These are phyloP conservation scores for Dimocarpus longan DNA, from an alignment of 345 rosid species.

Conservation along the genomic window DNA sequence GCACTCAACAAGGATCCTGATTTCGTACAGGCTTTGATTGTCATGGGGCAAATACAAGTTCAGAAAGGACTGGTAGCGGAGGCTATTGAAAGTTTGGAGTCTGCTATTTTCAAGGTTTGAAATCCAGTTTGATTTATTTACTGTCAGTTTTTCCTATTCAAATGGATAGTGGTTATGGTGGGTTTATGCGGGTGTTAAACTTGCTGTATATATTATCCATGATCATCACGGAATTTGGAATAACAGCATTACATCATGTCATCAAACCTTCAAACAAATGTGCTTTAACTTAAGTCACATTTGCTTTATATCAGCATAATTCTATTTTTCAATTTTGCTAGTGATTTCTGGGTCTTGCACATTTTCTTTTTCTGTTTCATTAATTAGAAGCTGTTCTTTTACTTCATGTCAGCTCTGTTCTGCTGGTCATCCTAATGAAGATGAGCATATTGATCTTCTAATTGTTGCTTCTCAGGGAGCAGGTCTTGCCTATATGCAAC, in stretches of 20 bases:
- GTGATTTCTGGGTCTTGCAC: conserved; percentile 14
- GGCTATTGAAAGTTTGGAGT: conserved; percentile 66
- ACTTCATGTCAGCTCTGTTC: conserved; percentile 51
- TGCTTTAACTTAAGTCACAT: background rate
- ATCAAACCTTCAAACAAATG: background rate
- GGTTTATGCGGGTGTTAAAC: background rate
- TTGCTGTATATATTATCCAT: background rate
- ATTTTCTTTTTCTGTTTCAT: background rate
- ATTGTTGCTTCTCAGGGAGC: conserved; percentile 85
- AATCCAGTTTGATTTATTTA: background rate
- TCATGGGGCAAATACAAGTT: conserved; percentile 73
- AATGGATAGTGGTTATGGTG: background rate
- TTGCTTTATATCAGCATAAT: background rate
- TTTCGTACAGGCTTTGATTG: conserved; percentile 52
- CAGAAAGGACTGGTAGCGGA: conserved; percentile 57
- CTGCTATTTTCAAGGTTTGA: conserved; percentile 71
- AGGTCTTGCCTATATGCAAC: conserved; percentile 63
- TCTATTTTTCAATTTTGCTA: conserved; percentile 8
- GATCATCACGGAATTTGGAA: background rate
- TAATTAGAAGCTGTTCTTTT: conserved; percentile 16
- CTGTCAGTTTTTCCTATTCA: background rate
- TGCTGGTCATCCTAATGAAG: conserved; percentile 46
- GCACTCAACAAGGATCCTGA: conserved; percentile 83
- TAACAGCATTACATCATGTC: background rate
- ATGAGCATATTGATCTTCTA: conserved; percentile 60